Base-by-base conservation (phyloP, 75 land plant species). In the Pinus taeda region DNA sequence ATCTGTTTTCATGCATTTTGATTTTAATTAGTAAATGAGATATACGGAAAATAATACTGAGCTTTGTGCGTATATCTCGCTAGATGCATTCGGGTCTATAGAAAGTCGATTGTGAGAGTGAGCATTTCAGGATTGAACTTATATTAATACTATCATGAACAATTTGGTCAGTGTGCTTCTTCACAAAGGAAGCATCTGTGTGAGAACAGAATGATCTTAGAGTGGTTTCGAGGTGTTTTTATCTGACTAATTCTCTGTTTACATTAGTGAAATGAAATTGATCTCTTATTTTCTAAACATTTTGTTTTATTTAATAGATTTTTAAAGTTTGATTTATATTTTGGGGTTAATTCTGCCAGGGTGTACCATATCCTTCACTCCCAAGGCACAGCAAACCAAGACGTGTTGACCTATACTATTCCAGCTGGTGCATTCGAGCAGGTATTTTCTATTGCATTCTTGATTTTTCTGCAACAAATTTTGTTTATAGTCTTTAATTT, bases 381-480 rank as follows among this genome's bases (percentile, higher is more conserved):
- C 91, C 85, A 7, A 85, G 80, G 79, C 85, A 80, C 57, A 91
- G 81, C 55, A 89, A 88, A 59, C 96, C 99, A 59, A 81, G 95
- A 57, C 94, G 99, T 67, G 99, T 97, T 29, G 94, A 95, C 45
- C 84, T 84, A 57, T 97, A 86, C 63, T 91, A 82, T 76, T 97
- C 99, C 45, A 93, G 98, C 60, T 97, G 97, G 97, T 74, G 91
- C 37, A 93, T 97, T 63, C 88, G 89, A 77, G 79, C 93, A 80
- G 98, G 99, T 97, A 77, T 42, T 20, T 17, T 78, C 42, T 22
- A 14, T 69, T 39, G 71, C 53, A 69, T 42, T 24, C 39, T 56
- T 12, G 9, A 30, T 22, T 4, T 29, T n/a, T 7, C 9, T 26
- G 72, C 71, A 56, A 60, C 81, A 71, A 81, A 64, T 56, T 77